Evolutionary conservation across 208 protist genomes (phyloP), one percentile per base, ranked within the genome.

Genomic region (Crithidia fasciculata): DNA sequence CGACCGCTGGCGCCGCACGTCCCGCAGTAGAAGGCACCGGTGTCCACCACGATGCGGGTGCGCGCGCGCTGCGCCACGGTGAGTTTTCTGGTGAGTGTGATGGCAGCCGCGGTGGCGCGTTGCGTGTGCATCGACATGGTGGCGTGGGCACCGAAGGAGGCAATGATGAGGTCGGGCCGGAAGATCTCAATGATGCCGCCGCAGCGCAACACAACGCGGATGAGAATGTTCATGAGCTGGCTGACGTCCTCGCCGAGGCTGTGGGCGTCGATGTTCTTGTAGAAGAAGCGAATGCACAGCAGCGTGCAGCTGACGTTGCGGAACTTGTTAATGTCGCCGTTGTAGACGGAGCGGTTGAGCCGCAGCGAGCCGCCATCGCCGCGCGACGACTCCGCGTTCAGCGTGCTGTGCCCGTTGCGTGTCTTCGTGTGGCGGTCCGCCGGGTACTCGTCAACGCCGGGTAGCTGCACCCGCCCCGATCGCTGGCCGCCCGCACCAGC

Each of bases 1-100:
- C 69, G 74, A 28, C 79, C 55, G 36, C 50, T 53, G 5, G 81
- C 78, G 16, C 86, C 86, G 69, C 87, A 94, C 5, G 84, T 90
- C 53, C 89, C 89, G 10, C 91, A 82, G 57, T 82, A 85, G 78
- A 80, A 92, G 76, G 91, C 85, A 36, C 82, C 76, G 7, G 79
- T 78, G 41, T 94, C 89, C n/a, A 92, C 49, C 54, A 93, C 72
- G 47, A 85, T 80, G 12, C 72, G 66, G 13, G 74, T 82, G n/a
- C 50, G 72, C 2, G 71, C 45, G 40, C 74, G 75, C 13, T 78
- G 43, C 43, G 73, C 47, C 4, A 81, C 67, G 61, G 86, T 76
- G 18, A 88, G 73, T 56, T 88, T 77, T 55, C 89, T 67, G 7
- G 84, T 57, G 4, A 69, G 37, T 8, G 52, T 59, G 39, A 59